These are phyloP conservation scores for Naganishia sp. DNA, from an alignment of 1,284 basidiomycete genomes.

Conservation along the genomic window DNA sequence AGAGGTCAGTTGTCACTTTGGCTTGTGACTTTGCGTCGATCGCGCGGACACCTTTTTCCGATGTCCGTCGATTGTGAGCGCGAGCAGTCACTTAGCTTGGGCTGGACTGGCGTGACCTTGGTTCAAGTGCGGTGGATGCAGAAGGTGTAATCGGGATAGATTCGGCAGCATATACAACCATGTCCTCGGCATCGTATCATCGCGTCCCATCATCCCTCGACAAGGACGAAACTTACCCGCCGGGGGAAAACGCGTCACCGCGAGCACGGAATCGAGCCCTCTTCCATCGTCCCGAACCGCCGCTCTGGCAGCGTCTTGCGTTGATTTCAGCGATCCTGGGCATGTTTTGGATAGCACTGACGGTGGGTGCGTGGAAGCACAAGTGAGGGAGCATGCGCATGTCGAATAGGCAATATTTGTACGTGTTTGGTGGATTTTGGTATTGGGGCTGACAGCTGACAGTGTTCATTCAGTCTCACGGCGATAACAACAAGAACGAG, in stretches of 20 bases:
- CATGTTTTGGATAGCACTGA: conserved; percentile 45
- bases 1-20: neutral
- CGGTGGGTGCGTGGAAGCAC: conserved; percentile 30
- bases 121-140: neutral
- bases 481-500: too few species aligned
- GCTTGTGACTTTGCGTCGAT: conserved; percentile 5
- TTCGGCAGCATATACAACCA: neutral
- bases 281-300: conserved; percentile 42
- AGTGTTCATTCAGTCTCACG: too few species aligned
- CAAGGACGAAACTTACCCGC: neutral
- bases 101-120: too few species aligned
- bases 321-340: conserved; percentile 42
- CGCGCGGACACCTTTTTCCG: neutral
- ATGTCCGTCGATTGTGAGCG: too few species aligned
- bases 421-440: too few species aligned
- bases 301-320: conserved; percentile 47
- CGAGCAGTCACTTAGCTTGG: too few species aligned
- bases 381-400: neutral
- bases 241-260: neutral
- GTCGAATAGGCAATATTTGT: neutral
- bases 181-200: conserved; percentile 21
- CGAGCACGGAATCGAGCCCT: conserved; percentile 1
- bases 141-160: too few species aligned
- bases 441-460: too few species aligned
- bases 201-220: conserved; percentile 23